phyloP scores from a whole-genome alignment of 352 stramenopile genomes.

The Paralagenidium karlingii region DNA sequence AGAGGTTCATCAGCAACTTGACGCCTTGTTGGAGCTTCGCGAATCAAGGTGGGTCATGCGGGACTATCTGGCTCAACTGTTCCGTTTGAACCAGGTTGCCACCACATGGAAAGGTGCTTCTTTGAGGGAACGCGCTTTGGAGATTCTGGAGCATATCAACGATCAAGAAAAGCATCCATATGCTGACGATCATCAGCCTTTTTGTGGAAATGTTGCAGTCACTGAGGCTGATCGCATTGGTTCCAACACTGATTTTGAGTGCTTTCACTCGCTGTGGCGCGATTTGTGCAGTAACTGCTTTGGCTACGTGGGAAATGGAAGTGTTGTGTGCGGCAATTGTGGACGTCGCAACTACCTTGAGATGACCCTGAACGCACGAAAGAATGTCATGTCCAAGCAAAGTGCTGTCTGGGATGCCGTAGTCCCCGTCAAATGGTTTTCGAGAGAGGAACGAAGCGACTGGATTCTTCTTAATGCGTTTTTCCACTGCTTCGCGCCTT shows the following conservation, averaged over 20 bases:
- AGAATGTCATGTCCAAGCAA: background rate
- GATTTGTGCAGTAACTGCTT: constrained; percentile 37
- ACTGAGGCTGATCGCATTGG: no score
- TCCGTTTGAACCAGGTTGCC: constrained; percentile 12
- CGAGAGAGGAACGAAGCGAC: constrained; percentile 16
- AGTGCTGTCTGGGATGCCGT: constrained; percentile 12
- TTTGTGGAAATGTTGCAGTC: no score
- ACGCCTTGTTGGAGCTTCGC: constrained; percentile 12
- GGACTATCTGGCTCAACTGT: constrained; percentile 22
- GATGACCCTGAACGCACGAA: no score
- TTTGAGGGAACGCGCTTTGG: no score
- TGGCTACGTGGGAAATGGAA: no score
- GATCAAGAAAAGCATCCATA: no score
- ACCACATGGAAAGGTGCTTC: constrained; percentile 5
- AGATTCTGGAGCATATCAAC: no score
- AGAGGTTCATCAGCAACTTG: constrained; percentile 11
- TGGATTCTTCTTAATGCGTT: constrained; percentile 34
- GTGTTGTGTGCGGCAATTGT: constrained; percentile 7
- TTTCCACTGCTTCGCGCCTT: constrained; percentile 31
- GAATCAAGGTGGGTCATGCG: constrained; percentile 18
- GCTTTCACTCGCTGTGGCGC: constrained; percentile 30
- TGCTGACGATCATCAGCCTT: no score
- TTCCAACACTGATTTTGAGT: no score
- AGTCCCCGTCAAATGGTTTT: constrained; percentile 16
- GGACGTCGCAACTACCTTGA: no score